Evolutionary conservation across 768 basidiomycete genomes (phyloP), one percentile per base, ranked within the genome.

Genomic region (Collybiopsis confluens): DNA sequence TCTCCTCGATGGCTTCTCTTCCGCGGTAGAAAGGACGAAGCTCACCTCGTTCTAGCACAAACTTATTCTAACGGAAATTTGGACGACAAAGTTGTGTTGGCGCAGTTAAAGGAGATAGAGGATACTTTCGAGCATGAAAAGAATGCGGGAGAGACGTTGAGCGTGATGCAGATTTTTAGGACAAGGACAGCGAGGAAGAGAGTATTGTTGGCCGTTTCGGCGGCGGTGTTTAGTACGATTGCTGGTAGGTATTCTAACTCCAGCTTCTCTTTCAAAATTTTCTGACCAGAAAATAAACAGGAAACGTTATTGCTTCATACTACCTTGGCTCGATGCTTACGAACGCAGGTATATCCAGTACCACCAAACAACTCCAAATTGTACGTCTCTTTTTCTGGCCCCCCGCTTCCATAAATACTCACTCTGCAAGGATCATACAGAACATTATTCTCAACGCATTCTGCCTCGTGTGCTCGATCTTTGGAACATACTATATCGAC

Each of bases 1-100:
- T 72, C 71, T 16, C 74, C 74, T 0, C 60, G 74, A 1, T 75
- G 74, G 74, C 58, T 71, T 26, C 61, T 67, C 33, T 66, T 62
- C 45, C 66, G 65, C 47, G 68, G 63, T 7, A 56, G 66, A 9
- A 53, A 50, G 3, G 67, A 68, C 9, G 68, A 70, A 28, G 69
- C 66, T 1, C 59, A 61, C 23, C 44, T 43, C 13, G 61, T 69
- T 24, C 59, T 71, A 3, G 65, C 69, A 0, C 62, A 60, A 36
- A 65, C 69, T 3, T 64, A 65, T 43, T 65, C 65, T 38, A 61
- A 62, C 10, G 64, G 60, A 2, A 55, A 61, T 49, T 58, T 65
- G 27, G 59, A 61, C 28, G 64, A 63, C 16, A 58, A 64, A 9
- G 65, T 72, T 1, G 57, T 67, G 8, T n/a, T 58, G 30, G 58